phyloP scores from a whole-genome alignment of 441 rosid genomes.

The Aquilaria agallochum region DNA sequence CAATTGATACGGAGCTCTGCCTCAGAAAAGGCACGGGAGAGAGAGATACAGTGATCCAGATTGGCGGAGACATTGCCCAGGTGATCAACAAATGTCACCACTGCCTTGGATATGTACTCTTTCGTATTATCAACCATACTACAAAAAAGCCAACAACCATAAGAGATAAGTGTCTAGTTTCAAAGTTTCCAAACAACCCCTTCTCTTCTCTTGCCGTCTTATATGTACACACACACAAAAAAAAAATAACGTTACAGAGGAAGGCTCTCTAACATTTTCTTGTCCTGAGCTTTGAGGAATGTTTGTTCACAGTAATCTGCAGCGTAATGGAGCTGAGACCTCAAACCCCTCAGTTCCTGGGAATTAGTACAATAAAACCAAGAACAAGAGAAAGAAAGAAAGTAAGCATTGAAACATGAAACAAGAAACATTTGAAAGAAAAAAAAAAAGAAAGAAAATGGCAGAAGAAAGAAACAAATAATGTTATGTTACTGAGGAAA shows the following conservation, averaged over 20 bases:
- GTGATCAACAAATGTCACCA: slow-evolving; percentile 65
- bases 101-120: slow-evolving; percentile 56
- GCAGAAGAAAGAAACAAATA: too few relatives aligned
- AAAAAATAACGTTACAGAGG: neutral
- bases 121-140: slow-evolving; percentile 58
- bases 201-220: too few relatives aligned
- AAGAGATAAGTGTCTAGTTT: neutral
- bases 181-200: neutral
- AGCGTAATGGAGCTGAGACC: slow-evolving; percentile 65
- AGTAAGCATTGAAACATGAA: neutral
- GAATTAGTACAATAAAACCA: neutral
- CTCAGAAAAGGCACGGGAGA: slow-evolving; percentile 28
- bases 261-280: slow-evolving; percentile 36
- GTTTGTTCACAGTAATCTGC: slow-evolving; percentile 59
- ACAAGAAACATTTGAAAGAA: neutral
- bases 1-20: slow-evolving; percentile 48
- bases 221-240: neutral
- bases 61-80: slow-evolving; percentile 58
- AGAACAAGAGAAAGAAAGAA: neutral
- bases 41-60: slow-evolving; percentile 32
- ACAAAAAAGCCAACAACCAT: slow-evolving; percentile 3
- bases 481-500: neutral
- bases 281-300: slow-evolving; percentile 39
- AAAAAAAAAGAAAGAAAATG: neutral
- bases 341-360: slow-evolving; percentile 60